Percentiles rank a stretch among this genome's conserved stretches.
Evolutionary conservation across 2,329 filamentous ascomycete species (phyloP).

Genomic region (Arthrobotrys conoides): DNA sequence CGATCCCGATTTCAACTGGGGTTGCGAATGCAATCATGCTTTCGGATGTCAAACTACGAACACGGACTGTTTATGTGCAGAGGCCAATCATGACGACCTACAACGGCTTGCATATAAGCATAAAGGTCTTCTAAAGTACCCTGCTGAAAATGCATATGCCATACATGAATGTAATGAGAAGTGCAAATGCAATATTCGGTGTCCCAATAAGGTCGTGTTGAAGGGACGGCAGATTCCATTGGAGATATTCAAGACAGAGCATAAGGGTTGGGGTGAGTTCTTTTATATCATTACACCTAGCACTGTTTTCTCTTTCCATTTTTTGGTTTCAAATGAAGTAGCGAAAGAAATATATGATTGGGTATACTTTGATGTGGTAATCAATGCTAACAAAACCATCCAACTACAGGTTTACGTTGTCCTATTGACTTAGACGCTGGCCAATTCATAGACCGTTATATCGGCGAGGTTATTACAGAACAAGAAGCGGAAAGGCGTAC

Average conservation of each 20-base stretch:
- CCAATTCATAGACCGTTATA: conserved; percentile 84
- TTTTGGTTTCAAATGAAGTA: too few relatives aligned
- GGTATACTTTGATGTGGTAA: neutral
- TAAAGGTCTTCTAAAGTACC: conserved; percentile 61
- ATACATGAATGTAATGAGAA: conserved; percentile 85
- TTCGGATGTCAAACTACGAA: conserved; percentile 64
- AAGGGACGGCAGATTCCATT: conserved; percentile 79
- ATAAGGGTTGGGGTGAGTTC: conserved; percentile 81
- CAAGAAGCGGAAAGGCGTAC: conserved; percentile 77
- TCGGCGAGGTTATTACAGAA: conserved; percentile 78
- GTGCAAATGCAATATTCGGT: conserved; percentile 76
- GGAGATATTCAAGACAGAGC: conserved; percentile 80
- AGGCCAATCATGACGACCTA: conserved; percentile 63
- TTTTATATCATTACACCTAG: neutral
- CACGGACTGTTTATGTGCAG: conserved; percentile 79
- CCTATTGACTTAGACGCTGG: conserved; percentile 76
- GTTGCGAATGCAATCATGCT: conserved; percentile 74
- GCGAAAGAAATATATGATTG: too few relatives aligned
- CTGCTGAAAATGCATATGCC: conserved; percentile 65
- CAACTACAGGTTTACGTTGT: conserved; percentile 74
- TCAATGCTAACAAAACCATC: neutral
- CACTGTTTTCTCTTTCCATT: too few relatives aligned
- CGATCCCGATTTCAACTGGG: conserved; percentile 75
- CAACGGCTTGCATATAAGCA: conserved; percentile 62
- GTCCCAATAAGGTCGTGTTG: conserved; percentile 83